Evolutionary conservation across 2,329 filamentous ascomycete genomes (phyloP).

Genomic region (Aspergillus fischeri): DNA sequence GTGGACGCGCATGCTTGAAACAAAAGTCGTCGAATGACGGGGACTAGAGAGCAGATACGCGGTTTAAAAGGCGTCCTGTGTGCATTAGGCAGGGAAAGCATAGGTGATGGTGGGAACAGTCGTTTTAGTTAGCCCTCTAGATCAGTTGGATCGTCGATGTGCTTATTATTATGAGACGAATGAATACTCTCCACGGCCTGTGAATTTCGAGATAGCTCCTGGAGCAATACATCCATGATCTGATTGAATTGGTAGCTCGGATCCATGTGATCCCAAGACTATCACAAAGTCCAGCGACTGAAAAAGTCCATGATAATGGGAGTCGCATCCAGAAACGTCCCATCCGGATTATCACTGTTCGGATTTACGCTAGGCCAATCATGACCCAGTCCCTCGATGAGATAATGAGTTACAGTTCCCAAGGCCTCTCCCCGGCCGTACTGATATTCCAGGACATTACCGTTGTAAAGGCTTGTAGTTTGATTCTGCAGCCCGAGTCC

Average conservation of each 20-base stretch:
- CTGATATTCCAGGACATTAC: constrained; percentile 6
- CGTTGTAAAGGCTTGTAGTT: constrained; percentile 1
- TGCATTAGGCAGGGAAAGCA: not conserved
- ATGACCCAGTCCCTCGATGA: constrained; percentile 13
- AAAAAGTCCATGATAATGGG: constrained; percentile 20
- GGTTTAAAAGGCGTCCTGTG: not conserved
- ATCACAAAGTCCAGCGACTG: constrained; percentile 1
- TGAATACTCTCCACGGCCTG: not conserved
- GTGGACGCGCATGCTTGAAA: not conserved
- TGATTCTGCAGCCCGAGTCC: constrained; percentile 6
- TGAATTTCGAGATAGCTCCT: not conserved
- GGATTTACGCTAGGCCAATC: constrained; percentile 17
- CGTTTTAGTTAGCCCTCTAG: not conserved
- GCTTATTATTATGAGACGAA: not conserved
- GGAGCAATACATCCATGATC: not conserved
- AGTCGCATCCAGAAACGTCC: constrained; percentile 18
- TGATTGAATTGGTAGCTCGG: not conserved
- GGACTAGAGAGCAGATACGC: not conserved
- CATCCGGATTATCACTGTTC: constrained; percentile 14
- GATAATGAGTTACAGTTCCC: constrained; percentile 14
- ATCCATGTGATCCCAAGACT: not conserved
- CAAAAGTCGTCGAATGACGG: not conserved
- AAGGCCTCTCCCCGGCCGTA: constrained; percentile 3
- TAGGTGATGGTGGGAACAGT: not conserved
- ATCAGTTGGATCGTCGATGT: not conserved